Conservation (phyloP, 148 eudicot species). For the Selenicereus undatus region DNA sequence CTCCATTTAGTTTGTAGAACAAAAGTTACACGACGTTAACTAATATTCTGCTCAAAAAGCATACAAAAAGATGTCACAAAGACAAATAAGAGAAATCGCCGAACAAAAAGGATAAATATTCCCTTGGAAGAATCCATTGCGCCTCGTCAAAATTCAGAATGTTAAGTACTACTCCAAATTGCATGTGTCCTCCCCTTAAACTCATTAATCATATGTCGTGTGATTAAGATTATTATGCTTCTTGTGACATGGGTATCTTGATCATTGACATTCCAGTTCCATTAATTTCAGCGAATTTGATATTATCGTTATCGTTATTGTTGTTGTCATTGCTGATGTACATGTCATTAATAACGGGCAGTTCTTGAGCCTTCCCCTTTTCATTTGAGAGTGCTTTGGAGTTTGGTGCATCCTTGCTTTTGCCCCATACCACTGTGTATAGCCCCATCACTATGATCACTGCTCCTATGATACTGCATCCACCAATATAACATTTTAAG, state of each 20-base stretch:
- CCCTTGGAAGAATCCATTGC: not conserved
- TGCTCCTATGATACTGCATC: conserved; percentile 68
- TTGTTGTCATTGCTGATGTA: not conserved
- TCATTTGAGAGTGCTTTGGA: conserved; percentile 10
- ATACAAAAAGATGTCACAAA: not conserved
- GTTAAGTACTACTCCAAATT: conserved; percentile 19
- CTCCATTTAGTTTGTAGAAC: not conserved
- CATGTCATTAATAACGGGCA: conserved; percentile 37
- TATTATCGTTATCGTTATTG: not conserved
- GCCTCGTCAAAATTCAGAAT: conserved; percentile 19
- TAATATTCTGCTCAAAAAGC: not conserved
- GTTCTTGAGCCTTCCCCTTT: conserved; percentile 29
- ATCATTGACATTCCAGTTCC: conserved; percentile 21
- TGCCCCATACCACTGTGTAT: conserved; percentile 79
- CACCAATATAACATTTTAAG: not conserved
- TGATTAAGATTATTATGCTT: not conserved
- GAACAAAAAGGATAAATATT: not conserved
- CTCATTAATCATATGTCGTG: not conserved
- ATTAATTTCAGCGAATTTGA: conserved; percentile 6
- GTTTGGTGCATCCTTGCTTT: conserved; percentile 47
- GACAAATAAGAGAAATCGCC: not conserved
- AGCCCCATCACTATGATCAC: conserved; percentile 52
- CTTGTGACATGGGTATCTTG: conserved; percentile 23
- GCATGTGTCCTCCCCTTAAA: not conserved
- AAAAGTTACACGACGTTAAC: not conserved